These are phyloP conservation scores for Ilyonectria robusta DNA, from an alignment of 2,329 filamentous ascomycete species.

Conservation along the genomic window DNA sequence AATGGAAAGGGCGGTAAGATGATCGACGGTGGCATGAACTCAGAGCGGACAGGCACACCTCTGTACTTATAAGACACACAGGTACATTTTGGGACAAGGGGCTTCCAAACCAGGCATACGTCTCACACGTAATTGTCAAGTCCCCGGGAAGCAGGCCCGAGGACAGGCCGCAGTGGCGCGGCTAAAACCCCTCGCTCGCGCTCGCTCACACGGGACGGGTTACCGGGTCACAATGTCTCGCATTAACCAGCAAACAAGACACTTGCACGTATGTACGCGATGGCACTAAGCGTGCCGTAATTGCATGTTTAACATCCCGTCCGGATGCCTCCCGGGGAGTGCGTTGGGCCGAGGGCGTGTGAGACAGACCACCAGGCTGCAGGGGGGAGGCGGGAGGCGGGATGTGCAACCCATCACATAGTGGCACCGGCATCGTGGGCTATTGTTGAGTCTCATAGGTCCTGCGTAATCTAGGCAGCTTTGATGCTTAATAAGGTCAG, in stretches of 20 bases:
- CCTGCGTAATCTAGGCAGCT: not conserved
- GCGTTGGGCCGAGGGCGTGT: not conserved
- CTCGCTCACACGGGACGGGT: too few relatives aligned
- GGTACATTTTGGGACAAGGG: not conserved
- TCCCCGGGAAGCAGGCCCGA: not conserved
- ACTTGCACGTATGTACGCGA: too few relatives aligned
- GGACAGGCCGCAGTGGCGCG: not conserved
- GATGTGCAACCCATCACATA: not conserved
- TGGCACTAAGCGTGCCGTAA: not conserved
- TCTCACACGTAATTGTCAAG: not conserved
- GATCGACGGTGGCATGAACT: not conserved
- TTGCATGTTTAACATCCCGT: not conserved
- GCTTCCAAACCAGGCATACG: not conserved
- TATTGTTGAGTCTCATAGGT: not conserved
- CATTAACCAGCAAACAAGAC: not conserved
- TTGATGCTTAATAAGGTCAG: not conserved
- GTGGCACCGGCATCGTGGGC: not conserved
- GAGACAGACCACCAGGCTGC: not conserved
- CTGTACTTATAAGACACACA: conserved; percentile 13
- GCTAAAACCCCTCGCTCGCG: too few relatives aligned
- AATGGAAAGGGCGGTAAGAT: not conserved
- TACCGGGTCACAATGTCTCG: not conserved
- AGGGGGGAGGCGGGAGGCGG: not conserved
- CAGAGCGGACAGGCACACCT: not conserved
- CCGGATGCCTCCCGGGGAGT: not conserved